Evolutionary conservation across 163 green algal species (phyloP), one percentile per base, ranked within the genome.

Genomic region (Prototheca wickerhamii): DNA sequence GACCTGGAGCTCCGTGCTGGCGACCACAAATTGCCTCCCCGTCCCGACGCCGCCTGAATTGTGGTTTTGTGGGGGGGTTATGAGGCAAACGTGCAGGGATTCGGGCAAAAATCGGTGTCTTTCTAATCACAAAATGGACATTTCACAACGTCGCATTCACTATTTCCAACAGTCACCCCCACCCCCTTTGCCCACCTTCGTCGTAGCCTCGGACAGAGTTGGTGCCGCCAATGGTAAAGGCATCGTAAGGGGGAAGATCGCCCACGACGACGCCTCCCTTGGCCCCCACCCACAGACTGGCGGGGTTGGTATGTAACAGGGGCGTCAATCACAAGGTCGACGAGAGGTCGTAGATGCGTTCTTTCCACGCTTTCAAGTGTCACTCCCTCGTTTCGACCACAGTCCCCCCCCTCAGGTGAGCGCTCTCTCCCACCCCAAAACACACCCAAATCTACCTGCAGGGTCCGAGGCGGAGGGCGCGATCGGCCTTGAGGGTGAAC

Each of bases 161-260:
- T 15, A 10, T 44, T 15, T 10, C 37, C 37, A 44, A 15, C 15
- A 12, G 15, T 28, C 46, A 12, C 25, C 25, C 53, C 26, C 20
- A 3, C 53, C 53, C 53, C 53, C 1, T 40, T 10, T 4, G 3
- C 53, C 30, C 68, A 64, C 92, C 93, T 65, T 99, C 93, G 59
- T 79, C 75, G 67, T 98, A 99, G 0, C 93, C 93, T 0, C 93
- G 77, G 62, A 98, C 91, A 25, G 71, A 89, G 70, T 97, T 96
- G 57, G 90, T 95, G 40, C 93, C 93, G 12, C 93, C 93, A 35
- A 99, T 89, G 21, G 91, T 84, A 64, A 98, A 98, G 12, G 93
- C 92, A 77, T 99, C 93, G 68, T 98, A 96, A 23, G 93, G 89
- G 1, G 93, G 93, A 54, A 99, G 69, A 71, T 99, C 92, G 0